Conservation (phyloP, 75 land plant species). For the Pinus albicaulis region DNA sequence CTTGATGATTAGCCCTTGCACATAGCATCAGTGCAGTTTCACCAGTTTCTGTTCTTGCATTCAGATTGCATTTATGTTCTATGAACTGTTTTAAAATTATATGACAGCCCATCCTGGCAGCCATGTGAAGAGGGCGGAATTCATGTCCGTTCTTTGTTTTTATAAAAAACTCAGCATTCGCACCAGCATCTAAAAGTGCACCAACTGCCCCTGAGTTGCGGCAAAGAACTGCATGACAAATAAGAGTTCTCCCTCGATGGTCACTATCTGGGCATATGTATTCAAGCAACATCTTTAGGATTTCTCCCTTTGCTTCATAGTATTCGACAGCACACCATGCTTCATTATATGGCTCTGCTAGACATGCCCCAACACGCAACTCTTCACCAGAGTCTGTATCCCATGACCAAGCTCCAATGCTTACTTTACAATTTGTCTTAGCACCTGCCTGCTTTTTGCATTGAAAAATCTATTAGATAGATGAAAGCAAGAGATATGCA, state of each 20-base stretch:
- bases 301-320: constrained; percentile 41
- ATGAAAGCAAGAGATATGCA: constrained; percentile 3
- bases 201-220: constrained; percentile 31
- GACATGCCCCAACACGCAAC: constrained; percentile 53
- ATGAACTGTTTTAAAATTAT: constrained; percentile 26
- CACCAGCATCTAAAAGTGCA: constrained; percentile 43
- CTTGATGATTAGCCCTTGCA: constrained; percentile 24
- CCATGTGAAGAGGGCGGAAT: constrained; percentile 43
- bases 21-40: constrained; percentile 50
- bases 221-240: constrained; percentile 55
- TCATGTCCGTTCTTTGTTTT: constrained; percentile 30
- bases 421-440: constrained; percentile 23
- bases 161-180: constrained; percentile 34
- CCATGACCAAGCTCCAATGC: constrained; percentile 64
- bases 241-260: constrained; percentile 35
- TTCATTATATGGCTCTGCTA: constrained; percentile 59
- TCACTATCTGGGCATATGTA: constrained; percentile 26
- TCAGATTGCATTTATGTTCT: constrained; percentile 22
- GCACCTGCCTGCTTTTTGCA: constrained; percentile 41
- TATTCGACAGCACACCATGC: constrained; percentile 62
- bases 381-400: constrained; percentile 45
- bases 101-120: constrained; percentile 34
- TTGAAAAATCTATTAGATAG: background rate
- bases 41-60: constrained; percentile 33
- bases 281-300: constrained; percentile 37